A percentile compares a stretch with the other conserved stretches of the same genome.
Conservation (phyloP, 345 rosid genomes). For the Heritiera littoralis region DNA sequence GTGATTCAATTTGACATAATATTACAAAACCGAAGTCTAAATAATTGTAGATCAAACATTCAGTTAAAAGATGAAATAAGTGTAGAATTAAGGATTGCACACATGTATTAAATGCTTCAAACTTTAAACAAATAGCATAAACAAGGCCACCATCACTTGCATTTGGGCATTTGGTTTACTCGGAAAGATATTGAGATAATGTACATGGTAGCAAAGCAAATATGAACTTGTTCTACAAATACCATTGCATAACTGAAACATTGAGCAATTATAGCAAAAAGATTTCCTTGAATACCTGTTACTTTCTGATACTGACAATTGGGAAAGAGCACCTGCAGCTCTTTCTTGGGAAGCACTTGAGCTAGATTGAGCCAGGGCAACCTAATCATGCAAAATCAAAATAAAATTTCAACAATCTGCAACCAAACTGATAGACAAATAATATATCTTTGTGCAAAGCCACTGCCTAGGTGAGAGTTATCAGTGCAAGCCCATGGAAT, state of each 20-base stretch:
- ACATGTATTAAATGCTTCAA: neutral
- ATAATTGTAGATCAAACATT: neutral
- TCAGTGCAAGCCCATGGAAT: neutral
- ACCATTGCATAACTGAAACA: neutral
- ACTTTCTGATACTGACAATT: constrained; percentile 87
- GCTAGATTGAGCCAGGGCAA: constrained; percentile 81
- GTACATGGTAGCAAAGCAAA: neutral
- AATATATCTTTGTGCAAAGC: neutral
- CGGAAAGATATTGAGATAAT: neutral
- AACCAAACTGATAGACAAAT: constrained; percentile 20
- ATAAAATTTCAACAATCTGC: constrained; percentile 1
- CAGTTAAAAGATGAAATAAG: neutral
- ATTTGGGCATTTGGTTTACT: neutral
- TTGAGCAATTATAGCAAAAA: too few relatives aligned
- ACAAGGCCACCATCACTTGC: neutral
- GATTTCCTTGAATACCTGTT: constrained; percentile 53
- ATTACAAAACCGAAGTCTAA: neutral
- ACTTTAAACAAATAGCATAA: neutral
- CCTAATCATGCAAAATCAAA: constrained; percentile 41
- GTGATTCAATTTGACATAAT: neutral
- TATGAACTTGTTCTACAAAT: neutral
- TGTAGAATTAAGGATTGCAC: neutral
- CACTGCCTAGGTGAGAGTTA: neutral
- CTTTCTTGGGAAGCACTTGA: constrained; percentile 87
- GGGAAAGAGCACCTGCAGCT: constrained; percentile 97